These are phyloP conservation scores for Candida gorgasii DNA, from an alignment of 805 yeast species.

Conservation along the genomic window DNA sequence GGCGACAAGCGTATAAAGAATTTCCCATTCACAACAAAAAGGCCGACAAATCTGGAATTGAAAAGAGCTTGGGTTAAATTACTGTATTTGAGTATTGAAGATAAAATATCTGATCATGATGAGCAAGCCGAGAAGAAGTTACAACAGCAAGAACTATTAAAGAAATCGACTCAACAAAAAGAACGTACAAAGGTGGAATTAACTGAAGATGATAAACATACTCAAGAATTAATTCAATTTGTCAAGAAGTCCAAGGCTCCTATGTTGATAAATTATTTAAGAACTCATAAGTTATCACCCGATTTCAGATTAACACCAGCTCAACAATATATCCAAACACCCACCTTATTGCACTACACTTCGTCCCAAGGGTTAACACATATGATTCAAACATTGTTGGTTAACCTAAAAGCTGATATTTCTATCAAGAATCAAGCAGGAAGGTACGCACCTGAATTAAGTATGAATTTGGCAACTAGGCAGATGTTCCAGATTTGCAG, in stretches of 20 bases:
- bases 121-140: conserved; percentile 23
- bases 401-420: conserved; percentile 61
- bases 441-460: conserved; percentile 69
- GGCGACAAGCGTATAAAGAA: conserved; percentile 63
- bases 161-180: conserved; percentile 17
- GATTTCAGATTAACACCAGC: conserved; percentile 60
- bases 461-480: conserved; percentile 46
- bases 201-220: conserved; percentile 46
- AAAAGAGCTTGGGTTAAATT: conserved; percentile 83
- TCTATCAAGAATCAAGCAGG: conserved; percentile 47
- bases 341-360: conserved; percentile 80
- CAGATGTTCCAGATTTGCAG: conserved; percentile 71
- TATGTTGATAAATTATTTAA: conserved; percentile 60
- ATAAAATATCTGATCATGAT: conserved; percentile 53
- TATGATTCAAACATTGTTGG: conserved; percentile 63
- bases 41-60: conserved; percentile 82
- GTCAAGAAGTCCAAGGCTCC: conserved; percentile 80
- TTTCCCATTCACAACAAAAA: conserved; percentile 86
- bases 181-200: conserved; percentile 12
- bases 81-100: conserved; percentile 55
- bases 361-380: conserved; percentile 65
- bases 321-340: conserved; percentile 51
- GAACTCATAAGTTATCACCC: conserved; percentile 53
- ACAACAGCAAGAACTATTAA: conserved; percentile 17
- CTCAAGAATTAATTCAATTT: conserved; percentile 58